These are phyloP conservation scores for Trametes sanguinea DNA, from an alignment of 768 basidiomycete species.

Conservation along the genomic window DNA sequence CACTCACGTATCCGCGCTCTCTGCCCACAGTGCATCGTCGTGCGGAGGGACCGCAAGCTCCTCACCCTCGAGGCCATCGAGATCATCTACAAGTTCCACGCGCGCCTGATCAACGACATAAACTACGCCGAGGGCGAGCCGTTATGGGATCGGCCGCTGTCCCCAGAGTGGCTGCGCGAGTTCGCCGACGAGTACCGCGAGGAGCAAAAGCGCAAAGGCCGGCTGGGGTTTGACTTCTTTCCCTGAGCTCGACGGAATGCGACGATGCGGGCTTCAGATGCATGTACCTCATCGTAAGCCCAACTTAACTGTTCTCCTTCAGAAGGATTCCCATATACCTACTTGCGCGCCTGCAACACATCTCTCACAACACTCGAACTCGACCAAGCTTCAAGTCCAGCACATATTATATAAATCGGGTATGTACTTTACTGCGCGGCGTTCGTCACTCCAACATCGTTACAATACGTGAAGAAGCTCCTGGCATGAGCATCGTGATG, in stretches of 20 bases:
- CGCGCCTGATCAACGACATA: constrained; percentile 18
- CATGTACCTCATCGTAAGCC: too few relatives aligned
- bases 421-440: too few relatives aligned
- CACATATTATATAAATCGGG: too few relatives aligned
- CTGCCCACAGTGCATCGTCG: constrained; percentile 23
- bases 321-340: too few relatives aligned
- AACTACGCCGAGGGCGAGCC: constrained; percentile 16
- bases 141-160: constrained; percentile 11
- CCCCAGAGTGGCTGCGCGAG: constrained; percentile 21
- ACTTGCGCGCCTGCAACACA: too few relatives aligned
- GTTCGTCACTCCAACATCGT: background rate
- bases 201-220: constrained; percentile 21
- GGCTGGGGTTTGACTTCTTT: constrained; percentile 15
- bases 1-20: background rate
- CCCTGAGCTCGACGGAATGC: background rate
- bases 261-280: too few relatives aligned
- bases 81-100: constrained; percentile 24
- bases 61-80: constrained; percentile 28
- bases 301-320: too few relatives aligned
- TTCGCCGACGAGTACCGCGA: constrained; percentile 24
- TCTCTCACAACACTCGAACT: too few relatives aligned
- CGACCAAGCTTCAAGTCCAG: too few relatives aligned
- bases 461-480: background rate
- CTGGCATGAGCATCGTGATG: background rate
- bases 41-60: constrained; percentile 23